Base-by-base conservation (phyloP, 306 rosid genomes). In the Sphenostylis stenocarpa region DNA sequence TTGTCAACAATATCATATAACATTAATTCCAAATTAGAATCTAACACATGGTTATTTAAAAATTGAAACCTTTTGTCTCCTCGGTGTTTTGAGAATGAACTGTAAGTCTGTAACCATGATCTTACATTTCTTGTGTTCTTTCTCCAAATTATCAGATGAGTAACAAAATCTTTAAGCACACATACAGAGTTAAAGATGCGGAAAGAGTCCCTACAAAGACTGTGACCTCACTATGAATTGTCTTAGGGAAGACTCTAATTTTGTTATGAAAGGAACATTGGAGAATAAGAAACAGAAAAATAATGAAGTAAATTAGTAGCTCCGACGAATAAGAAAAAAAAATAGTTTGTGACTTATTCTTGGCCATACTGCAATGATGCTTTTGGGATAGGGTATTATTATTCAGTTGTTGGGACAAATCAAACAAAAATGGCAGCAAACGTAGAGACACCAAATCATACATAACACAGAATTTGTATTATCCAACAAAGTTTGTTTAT, bases 331-430 rank as follows among this genome's bases (percentile, higher is more conserved):
- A 38, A 61, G 36, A 20, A n/a, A 34, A 16, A 44, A 49, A 38
- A 16, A 26, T 57, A 36, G 28, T 52, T 36, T 72, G 80, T 48
- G 67, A 38, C 28, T 52, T 79, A 83, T 49, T 77, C 84, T 77
- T 58, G 70, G 83, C 84, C 87, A 83, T 81, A 82, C 80, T 51
- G 84, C 67, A 75, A 70, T 20, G 72, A 60, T 73, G 66, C 43
- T 61, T 52, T 5, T 7, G 31, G 70, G 87, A 84, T 78, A 81
- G 61, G 78, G 38, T 85, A 57, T 47, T 12, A 24, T 55, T 70
- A n/a, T 67, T 78, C 67, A 38, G 56, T 34, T 26, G 75, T 64
- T 56, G 77, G 84, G 80, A 80, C 81, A 80, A 73, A 77, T 49
- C 19, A 21, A 53, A 66, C 43, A 67, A 67, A 11, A 72, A 26